phyloP scores from a whole-genome alignment of 2,329 filamentous ascomycete species.

The Neopestalotiopsis clavispora region DNA sequence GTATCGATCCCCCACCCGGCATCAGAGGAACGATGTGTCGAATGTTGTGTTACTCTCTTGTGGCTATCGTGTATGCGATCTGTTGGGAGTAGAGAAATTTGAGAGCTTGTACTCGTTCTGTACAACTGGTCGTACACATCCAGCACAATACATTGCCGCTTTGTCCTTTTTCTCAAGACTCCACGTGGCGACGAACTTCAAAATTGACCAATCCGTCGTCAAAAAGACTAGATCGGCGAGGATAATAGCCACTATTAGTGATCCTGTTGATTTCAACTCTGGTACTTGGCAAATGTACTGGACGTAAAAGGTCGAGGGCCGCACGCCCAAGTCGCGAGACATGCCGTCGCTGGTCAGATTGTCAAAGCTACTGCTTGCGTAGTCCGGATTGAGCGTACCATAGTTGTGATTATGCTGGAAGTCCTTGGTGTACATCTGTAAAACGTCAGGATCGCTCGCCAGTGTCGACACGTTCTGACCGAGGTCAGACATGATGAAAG shows the following conservation, averaged over 20 bases:
- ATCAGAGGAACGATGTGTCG: too few species aligned
- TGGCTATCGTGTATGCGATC: too few species aligned
- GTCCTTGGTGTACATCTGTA: not conserved
- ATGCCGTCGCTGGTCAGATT: not conserved
- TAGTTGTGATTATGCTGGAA: not conserved
- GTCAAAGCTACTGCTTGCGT: not conserved
- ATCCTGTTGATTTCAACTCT: not conserved
- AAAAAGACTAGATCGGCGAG: conserved; percentile 10
- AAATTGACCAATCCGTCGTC: not conserved
- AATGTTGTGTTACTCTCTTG: too few species aligned
- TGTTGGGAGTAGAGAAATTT: too few species aligned
- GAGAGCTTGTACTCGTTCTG: too few species aligned
- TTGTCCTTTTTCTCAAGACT: not conserved
- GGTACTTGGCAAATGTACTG: conserved; percentile 13
- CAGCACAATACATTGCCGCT: not conserved
- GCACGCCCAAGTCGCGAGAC: not conserved
- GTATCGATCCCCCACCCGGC: too few species aligned
- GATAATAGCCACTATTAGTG: not conserved
- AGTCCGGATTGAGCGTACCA: not conserved
- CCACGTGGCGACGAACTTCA: not conserved
- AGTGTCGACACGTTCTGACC: not conserved
- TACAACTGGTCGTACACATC: not conserved
- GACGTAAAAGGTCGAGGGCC: not conserved
- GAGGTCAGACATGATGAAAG: not conserved
- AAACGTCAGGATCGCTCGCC: not conserved